Base-by-base conservation (phyloP, 495 filamentous ascomycete genomes). In the Penicillium turbatum region DNA sequence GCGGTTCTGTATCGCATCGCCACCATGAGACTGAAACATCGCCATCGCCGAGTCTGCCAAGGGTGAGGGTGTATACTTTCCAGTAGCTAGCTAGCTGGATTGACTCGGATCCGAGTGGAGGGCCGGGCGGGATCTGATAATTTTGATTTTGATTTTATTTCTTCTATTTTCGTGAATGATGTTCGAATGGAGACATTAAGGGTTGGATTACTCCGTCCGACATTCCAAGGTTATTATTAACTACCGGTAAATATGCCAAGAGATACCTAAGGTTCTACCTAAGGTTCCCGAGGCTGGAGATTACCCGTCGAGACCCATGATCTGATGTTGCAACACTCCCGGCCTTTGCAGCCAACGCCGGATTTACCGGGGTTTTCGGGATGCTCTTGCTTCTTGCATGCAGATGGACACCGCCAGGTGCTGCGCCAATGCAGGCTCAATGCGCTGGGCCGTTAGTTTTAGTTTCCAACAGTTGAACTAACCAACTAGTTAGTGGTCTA, bases 21-120 rank as follows among this genome's bases (percentile, higher is more conserved):
- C 46, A 37, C 37, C 36, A 29, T 42, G 49, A 29, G 49, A 38
- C 49, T 51, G 29, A 51, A 51, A 51, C 27, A 51, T 51, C 39
- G 5, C 21, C 29, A 34, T 31, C 24, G 11, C 29, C 21, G 21
- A 29, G 46, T 12, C 34, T 2, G 21, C 32, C 12, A 2, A 35
- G 12, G 13, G 13, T 9, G 24, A 29, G 29, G 27, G 19, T 17
- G 11, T 42, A n/a, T 39, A 4, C 21, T 24, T 24, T 24, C 21
- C 21, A 24, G 21, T 24, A 24, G 21, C 21, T 24, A 24, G 4
- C 21, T 4, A 36, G 17, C 24, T 49, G 21, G 7, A 43, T 24
- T 10, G 15, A 17, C 17, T 51, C 49, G 49, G 49, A 41, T 36
- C 49, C 49, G 49, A 51, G 35, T 19, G 35, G 38, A 21, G 37